Percentiles rank a stretch among this genome's conserved stretches.
Conservation (phyloP, 192 early-diverging fungal species). For the Gryganskiella cystojenkinii region DNA sequence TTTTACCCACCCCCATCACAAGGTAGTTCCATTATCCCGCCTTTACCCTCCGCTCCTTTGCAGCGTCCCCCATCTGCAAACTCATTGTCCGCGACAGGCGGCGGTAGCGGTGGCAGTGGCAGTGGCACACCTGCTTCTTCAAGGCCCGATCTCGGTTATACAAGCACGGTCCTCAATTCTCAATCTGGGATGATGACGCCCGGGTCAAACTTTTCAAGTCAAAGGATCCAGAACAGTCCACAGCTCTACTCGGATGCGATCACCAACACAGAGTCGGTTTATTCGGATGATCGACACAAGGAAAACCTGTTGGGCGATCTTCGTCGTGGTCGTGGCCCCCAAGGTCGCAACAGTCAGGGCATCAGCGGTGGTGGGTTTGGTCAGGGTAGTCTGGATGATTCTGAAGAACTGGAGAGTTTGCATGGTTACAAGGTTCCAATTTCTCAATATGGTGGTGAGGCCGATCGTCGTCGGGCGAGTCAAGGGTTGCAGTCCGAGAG, state of each 20-base stretch:
- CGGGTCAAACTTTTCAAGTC: neutral
- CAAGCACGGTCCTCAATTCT: neutral
- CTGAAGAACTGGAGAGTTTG: slow-evolving; percentile 1
- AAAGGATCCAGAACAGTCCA: slow-evolving; percentile 18
- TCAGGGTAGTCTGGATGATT: neutral
- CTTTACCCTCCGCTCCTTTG: neutral
- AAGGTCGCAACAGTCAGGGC: neutral
- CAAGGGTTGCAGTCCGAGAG: neutral
- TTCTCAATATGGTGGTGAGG: neutral
- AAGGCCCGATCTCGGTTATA: neutral
- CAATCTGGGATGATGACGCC: slow-evolving; percentile 43
- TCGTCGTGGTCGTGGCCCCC: neutral
- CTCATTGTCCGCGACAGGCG: no score
- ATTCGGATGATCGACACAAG: slow-evolving; percentile 45
- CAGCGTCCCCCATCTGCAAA: no score
- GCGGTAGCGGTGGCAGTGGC: no score
- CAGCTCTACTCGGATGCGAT: slow-evolving; percentile 7
- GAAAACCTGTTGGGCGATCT: slow-evolving; percentile 30
- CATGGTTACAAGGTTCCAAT: slow-evolving; percentile 43
- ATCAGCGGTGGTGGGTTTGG: slow-evolving; percentile 4
- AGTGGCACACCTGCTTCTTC: slow-evolving; percentile 6
- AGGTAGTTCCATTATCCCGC: slow-evolving; percentile 14
- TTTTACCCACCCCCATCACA: slow-evolving; percentile 21
- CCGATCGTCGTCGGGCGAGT: neutral
- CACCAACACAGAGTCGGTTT: slow-evolving; percentile 19